Percentiles rank a stretch among this genome's conserved stretches.
Conservation (phyloP, 331 rosid species). For the Pyrus hybrid region DNA sequence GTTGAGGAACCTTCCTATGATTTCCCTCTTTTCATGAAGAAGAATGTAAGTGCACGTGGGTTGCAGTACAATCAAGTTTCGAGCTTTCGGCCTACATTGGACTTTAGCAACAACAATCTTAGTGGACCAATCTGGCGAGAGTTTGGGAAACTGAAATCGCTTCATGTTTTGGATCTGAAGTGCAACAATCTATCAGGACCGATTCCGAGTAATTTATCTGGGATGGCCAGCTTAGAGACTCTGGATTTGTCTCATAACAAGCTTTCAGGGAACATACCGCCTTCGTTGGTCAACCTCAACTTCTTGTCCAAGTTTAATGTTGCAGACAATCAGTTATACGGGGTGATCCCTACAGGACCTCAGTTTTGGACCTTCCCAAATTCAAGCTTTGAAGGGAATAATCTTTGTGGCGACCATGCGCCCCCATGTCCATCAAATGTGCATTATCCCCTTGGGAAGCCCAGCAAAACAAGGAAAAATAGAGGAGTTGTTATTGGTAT, state of each 20-base stretch:
- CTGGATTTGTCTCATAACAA: conserved; percentile 21
- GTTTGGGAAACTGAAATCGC: conserved; percentile 16
- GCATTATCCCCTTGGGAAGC: not conserved
- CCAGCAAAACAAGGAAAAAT: not conserved
- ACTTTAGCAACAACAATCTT: no score
- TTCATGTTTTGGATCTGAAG: conserved; percentile 8
- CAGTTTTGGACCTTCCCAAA: conserved; percentile 22
- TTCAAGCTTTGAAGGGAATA: conserved; percentile 26
- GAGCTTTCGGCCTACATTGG: no score
- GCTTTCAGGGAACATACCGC: conserved; percentile 20
- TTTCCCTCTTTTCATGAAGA: no score
- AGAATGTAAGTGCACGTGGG: no score
- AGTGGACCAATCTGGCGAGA: conserved; percentile 24
- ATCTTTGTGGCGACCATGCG: not conserved
- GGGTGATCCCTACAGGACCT: conserved; percentile 18
- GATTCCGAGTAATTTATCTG: conserved; percentile 12
- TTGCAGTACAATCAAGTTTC: no score
- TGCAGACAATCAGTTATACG: conserved; percentile 15
- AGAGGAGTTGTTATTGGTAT: not conserved
- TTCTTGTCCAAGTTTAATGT: conserved; percentile 24
- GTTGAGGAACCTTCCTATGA: no score
- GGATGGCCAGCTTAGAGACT: conserved; percentile 19
- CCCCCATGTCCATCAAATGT: not conserved
- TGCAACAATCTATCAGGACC: conserved; percentile 16
- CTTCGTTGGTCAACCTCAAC: conserved; percentile 11